A percentile compares a stretch with the other conserved stretches of the same genome.
These are phyloP conservation scores for Pyronema domesticum DNA, from an alignment of 495 filamentous ascomycete genomes.

Conservation along the genomic window DNA sequence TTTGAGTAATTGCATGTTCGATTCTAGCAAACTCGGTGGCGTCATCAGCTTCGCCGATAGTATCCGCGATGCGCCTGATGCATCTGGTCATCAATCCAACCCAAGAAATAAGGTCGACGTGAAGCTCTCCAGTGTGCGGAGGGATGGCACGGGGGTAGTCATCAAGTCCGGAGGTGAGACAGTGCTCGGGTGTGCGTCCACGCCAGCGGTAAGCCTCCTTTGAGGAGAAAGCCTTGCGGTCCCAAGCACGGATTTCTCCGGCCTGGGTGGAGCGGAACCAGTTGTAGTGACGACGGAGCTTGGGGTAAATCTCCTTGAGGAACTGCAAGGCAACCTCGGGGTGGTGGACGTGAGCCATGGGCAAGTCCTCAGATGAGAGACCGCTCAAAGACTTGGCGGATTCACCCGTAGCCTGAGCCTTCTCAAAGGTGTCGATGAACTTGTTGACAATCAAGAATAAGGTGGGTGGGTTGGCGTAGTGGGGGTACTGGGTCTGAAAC, in stretches of 20 bases:
- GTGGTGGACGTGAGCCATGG: slow-evolving; percentile 45
- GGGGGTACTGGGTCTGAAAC: slow-evolving; percentile 91
- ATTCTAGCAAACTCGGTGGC: slow-evolving; percentile 49
- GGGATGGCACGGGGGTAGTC: slow-evolving; percentile 91
- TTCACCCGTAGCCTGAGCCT: slow-evolving; percentile 10
- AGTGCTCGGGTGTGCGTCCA: slow-evolving; percentile 68
- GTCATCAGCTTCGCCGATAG: slow-evolving; percentile 57
- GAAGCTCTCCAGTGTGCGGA: slow-evolving; percentile 93
- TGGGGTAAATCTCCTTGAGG: slow-evolving; percentile 71
- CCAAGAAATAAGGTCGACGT: slow-evolving; percentile 90
- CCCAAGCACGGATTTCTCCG: slow-evolving; percentile 80
- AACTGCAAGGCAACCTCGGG: slow-evolving; percentile 52
- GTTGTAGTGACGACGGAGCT: slow-evolving; percentile 73
- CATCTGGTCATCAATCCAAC: slow-evolving; percentile 83
- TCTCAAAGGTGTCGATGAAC: slow-evolving; percentile 57
- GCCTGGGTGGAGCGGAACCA: slow-evolving; percentile 89
- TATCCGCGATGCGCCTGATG: slow-evolving; percentile 56
- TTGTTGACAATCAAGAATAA: slow-evolving; percentile 73
- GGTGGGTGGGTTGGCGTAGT: slow-evolving; percentile 97
- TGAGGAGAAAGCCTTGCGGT: slow-evolving; percentile 65
- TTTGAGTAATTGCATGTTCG: slow-evolving; percentile 62
- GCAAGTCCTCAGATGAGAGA: slow-evolving; percentile 26
- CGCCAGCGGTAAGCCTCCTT: slow-evolving; percentile 95
- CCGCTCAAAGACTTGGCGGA: neutral
- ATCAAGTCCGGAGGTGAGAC: slow-evolving; percentile 82